Base-by-base conservation (phyloP, 148 eudicot species). In the Polygonum maritimum region DNA sequence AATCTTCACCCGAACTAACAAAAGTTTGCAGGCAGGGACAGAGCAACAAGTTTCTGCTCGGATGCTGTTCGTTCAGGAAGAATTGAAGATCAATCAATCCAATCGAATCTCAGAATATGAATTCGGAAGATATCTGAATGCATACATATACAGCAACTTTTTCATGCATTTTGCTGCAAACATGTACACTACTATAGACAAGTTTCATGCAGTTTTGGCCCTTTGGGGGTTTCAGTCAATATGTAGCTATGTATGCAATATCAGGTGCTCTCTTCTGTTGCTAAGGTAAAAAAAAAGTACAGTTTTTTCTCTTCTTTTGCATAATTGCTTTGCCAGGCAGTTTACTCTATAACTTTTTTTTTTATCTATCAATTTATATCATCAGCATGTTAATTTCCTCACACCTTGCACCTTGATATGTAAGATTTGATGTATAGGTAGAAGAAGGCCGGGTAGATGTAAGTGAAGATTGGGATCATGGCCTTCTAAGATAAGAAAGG, bases 61-160 rank as follows among this genome's bases (percentile, higher is more conserved):
- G 58, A 36, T 84, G 82, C 65, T 84, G 87, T 77, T 69, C 82
- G 71, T 84, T 84, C 74, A 67, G 71, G 71, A 62, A 12, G 14
- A 62, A 26, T 62, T 26, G 31, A 67, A 7, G 1, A 15, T 15
- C 38, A 31, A 31, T 26, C 18, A 2, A 26, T 14, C 22, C 14
- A 67, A 26, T 63, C n/a, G 12, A 15, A 67, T 14, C 1, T 67
- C 71, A 9, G 69, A 26, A 14, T 26, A 26, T 60, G 16, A 26
- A 60, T 60, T 60, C 16, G 2, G 36, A 60, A 60, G 69, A 60
- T 19, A 26, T 52, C 22, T 2, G 7, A 2, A 16, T 16, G 4
- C 16, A 5, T 10, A 5, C 18, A 54, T 54, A 15, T 22, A 22
- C 12, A 22, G 26, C 31, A 26, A 26, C 31, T 26, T 26, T 0